Evolutionary conservation across 441 rosid genomes (phyloP).

Genomic region (Populus hybrid): DNA sequence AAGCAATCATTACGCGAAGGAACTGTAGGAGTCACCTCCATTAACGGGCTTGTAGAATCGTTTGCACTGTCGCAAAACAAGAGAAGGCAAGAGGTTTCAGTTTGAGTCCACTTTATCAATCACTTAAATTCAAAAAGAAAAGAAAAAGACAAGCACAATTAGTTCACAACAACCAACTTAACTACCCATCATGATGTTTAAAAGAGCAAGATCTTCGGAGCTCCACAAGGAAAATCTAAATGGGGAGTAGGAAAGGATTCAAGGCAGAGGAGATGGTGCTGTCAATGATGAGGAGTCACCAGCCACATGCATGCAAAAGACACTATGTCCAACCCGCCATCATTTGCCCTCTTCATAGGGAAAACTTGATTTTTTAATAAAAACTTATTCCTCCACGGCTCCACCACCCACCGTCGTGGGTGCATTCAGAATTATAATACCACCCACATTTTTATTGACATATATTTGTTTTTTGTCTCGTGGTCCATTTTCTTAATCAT

Average conservation of each 20-base stretch:
- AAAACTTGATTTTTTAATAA: background rate
- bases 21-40: background rate
- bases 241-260: slow-evolving; percentile 5
- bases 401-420: slow-evolving; percentile 14
- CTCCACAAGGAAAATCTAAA: background rate
- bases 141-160: slow-evolving; percentile 19
- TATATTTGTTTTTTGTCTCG: background rate
- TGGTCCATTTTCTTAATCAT: background rate
- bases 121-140: background rate
- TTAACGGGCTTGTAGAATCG: too few relatives aligned
- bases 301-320: slow-evolving; percentile 24
- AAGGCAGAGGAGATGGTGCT: background rate
- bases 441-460: background rate
- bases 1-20: too few relatives aligned
- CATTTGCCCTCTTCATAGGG: slow-evolving; percentile 6
- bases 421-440: background rate
- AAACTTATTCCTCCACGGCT: slow-evolving; percentile 11
- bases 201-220: background rate
- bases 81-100: too few relatives aligned
- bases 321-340: slow-evolving; percentile 11
- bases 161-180: slow-evolving; percentile 27
- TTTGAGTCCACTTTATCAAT: background rate
- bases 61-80: too few relatives aligned
- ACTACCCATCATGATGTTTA: slow-evolving; percentile 23
- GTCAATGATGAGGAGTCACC: background rate